Evolutionary conservation across 148 eudicot genomes (phyloP).

Genomic region (Agrostemma githago): DNA sequence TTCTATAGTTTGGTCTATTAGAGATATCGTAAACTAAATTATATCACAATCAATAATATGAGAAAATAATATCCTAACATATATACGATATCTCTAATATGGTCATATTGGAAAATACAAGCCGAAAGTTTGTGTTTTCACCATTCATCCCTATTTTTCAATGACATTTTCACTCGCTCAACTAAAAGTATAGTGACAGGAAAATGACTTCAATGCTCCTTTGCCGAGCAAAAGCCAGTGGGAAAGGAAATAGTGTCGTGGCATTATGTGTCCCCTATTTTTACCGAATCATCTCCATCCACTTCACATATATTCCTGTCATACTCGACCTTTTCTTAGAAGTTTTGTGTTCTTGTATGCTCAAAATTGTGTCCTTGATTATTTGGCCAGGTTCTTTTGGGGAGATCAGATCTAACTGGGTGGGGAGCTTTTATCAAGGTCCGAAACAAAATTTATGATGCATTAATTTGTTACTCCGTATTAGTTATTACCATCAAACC

Average conservation of each 20-base stretch:
- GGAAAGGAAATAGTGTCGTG: too few species aligned
- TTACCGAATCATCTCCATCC: not conserved
- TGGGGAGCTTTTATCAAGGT: slow-evolving; percentile 99
- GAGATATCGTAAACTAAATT: too few species aligned
- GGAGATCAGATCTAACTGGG: slow-evolving; percentile 81
- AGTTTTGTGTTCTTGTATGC: not conserved
- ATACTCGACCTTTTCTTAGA: not conserved
- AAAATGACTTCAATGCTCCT: not conserved
- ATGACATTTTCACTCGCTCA: too few species aligned
- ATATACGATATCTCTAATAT: too few species aligned
- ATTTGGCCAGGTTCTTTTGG: slow-evolving; percentile 60
- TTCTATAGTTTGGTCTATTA: not conserved
- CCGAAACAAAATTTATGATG: slow-evolving; percentile 10
- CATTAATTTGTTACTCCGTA: not conserved
- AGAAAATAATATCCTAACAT: too few species aligned
- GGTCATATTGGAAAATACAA: too few species aligned
- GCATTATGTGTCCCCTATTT: not conserved
- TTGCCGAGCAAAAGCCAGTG: not conserved
- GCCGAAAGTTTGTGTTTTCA: too few species aligned
- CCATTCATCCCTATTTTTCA: too few species aligned
- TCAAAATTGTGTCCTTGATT: slow-evolving; percentile 6
- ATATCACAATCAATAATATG: too few species aligned
- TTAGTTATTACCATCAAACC: slow-evolving; percentile 7
- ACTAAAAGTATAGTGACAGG: not conserved
- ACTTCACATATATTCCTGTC: not conserved